Base-by-base conservation (phyloP, 2,329 filamentous ascomycete species). In the Xylariaceae sp. region DNA sequence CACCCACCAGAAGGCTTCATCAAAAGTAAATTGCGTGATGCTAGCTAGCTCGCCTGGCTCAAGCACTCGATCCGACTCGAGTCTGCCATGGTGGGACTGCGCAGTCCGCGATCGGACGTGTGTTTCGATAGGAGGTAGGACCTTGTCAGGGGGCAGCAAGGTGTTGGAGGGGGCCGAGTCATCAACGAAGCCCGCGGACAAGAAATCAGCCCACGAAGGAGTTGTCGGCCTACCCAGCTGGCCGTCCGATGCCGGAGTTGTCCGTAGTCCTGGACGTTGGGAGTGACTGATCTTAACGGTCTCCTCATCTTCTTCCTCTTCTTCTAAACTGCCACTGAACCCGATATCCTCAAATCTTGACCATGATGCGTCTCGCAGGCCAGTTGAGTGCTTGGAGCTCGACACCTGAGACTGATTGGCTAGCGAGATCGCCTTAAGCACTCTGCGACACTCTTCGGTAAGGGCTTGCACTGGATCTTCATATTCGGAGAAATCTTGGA, bases 1-100 rank as follows among this genome's bases (percentile, higher is more conserved):
- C 3, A 97, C 94, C 92, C 94, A 97, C 94, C 94, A 99, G 71
- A 99, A 99, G 1, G 91, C 87, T 69, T 97, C 92, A 64, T 99
- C 94, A 4, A 99, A 78, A 59, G 94, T 86, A 54, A 97, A 82
- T 39, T 81, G 81, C 29, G 83, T 88, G 67, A 99, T 96, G 68
- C 91, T 97, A 32, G 94, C 94, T 54, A 99, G 79, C 76, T 99
- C 94, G 50, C 91, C 94, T 0, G 92, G 94, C 61, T 96, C 91
- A 0, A 96, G 76, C 41, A 83, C 77, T 29, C 73, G 73, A 51
- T 88, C 84, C 11, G 79, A 79, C 61, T 91, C 85, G n/a, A 89
- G 74, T 55, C 84, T 80, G 43, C 87, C 84, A 53, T 79, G 80
- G 68, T 95, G 89, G 0, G 90, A 95, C 70, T 95, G 90, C 2